Conservation (phyloP, 495 filamentous ascomycete species). For the Cercophora scortea region DNA sequence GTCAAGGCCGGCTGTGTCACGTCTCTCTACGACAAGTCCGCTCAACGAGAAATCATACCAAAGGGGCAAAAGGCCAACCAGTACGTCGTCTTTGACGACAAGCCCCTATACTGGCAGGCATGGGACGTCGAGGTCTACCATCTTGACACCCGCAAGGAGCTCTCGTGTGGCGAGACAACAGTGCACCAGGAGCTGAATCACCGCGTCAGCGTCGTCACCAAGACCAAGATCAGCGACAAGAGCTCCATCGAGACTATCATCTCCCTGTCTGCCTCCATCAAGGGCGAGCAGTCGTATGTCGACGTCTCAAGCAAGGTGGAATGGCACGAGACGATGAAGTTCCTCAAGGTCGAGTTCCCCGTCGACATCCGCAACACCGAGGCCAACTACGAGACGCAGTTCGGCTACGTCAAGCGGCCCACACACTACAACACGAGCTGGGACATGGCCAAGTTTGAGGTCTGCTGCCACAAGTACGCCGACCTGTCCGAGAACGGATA, state of each 20-base stretch:
- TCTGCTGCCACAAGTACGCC: conserved; percentile 97
- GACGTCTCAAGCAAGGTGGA: conserved; percentile 78
- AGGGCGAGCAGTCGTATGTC: conserved; percentile 59
- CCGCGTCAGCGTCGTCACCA: conserved; percentile 68
- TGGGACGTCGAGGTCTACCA: conserved; percentile 99
- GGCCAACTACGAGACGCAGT: conserved; percentile 94
- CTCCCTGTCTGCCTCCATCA: conserved; percentile 60
- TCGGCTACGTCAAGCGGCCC: conserved; percentile 76
- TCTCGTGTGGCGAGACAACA: conserved; percentile 54
- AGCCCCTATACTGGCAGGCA: conserved; percentile 96
- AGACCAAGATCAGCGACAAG: conserved; percentile 77
- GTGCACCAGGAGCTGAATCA: conserved; percentile 68
- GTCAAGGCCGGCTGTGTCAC: conserved; percentile 70
- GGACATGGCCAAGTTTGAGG: conserved; percentile 99
- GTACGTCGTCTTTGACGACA: conserved; percentile 93
- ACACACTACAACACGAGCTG: conserved; percentile 96
- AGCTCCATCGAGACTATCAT: conserved; percentile 85
- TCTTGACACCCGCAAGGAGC: conserved; percentile 72
- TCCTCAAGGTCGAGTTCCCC: conserved; percentile 97
- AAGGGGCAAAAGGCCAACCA: conserved; percentile 79
- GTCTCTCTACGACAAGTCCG: conserved; percentile 66
- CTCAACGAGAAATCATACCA: conserved; percentile 68
- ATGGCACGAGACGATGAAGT: conserved; percentile 93
- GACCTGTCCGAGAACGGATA: conserved; percentile 89
- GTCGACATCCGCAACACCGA: conserved; percentile 87